Percentiles rank a stretch among this genome's conserved stretches.
phyloP scores from a whole-genome alignment of 2,329 filamentous ascomycete genomes.

The Penicillium janthinellum region DNA sequence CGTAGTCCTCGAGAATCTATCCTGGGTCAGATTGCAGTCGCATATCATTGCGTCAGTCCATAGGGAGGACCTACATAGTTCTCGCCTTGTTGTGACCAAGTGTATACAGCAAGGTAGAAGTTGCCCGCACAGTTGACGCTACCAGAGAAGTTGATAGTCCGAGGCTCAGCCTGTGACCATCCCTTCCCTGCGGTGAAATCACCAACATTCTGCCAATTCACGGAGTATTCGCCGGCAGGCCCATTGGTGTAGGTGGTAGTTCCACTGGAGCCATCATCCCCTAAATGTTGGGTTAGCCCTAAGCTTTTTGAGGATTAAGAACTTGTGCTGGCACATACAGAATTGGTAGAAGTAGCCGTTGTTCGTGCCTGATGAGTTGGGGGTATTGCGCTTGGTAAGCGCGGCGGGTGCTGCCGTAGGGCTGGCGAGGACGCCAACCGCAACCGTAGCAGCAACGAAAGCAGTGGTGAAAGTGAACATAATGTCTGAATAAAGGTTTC shows the following conservation, averaged over 20 bases:
- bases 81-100: slow-evolving; percentile 5
- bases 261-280: slow-evolving; percentile 7
- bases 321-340: neutral
- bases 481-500: neutral
- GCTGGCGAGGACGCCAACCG: slow-evolving; percentile 3
- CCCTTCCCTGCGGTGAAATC: slow-evolving; percentile 3
- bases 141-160: slow-evolving; percentile 6
- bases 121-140: slow-evolving; percentile 1
- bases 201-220: slow-evolving; percentile 2
- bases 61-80: slow-evolving; percentile 1
- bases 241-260: slow-evolving; percentile 6
- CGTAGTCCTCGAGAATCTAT: slow-evolving; percentile 8
- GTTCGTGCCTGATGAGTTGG: slow-evolving; percentile 3
- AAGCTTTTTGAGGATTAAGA: neutral
- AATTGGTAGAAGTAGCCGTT: slow-evolving; percentile 6
- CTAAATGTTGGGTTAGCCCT: neutral
- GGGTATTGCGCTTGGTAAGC: slow-evolving; percentile 3
- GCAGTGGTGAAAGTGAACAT: slow-evolving; percentile 4
- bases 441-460: slow-evolving; percentile 4
- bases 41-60: neutral
- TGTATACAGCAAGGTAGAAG: slow-evolving; percentile 7
- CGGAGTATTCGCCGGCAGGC: neutral
- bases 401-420: neutral
- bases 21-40: neutral
- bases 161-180: slow-evolving; percentile 1